phyloP scores from a whole-genome alignment of 192 early-diverging fungal genomes.

The Entrophospora sp. region DNA sequence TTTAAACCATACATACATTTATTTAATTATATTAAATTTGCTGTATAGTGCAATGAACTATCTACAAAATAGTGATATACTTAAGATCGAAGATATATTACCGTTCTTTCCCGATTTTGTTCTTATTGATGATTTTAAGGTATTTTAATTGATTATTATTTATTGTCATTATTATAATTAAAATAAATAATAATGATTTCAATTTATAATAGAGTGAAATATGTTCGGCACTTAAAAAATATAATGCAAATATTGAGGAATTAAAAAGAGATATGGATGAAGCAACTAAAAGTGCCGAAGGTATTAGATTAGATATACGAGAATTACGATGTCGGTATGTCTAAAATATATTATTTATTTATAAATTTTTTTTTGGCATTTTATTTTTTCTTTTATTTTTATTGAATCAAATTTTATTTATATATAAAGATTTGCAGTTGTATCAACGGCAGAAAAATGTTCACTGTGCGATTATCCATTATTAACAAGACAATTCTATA shows the following conservation, averaged over 20 bases:
- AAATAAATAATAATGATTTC: not conserved
- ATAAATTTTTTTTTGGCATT: no score
- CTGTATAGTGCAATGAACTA: conserved; percentile 77
- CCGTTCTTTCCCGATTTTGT: conserved; percentile 97
- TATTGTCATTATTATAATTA: not conserved
- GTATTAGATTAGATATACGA: conserved; percentile 84
- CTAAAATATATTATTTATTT: conserved; percentile 17
- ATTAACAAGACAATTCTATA: conserved; percentile 80
- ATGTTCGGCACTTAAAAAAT: conserved; percentile 81
- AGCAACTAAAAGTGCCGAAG: conserved; percentile 82
- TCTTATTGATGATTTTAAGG: conserved; percentile 94
- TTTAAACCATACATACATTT: no score
- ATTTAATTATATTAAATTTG: not conserved
- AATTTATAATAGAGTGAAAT: conserved; percentile 63
- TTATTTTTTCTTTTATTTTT: no score
- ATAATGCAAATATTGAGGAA: conserved; percentile 82
- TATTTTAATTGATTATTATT: not conserved
- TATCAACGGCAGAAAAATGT: conserved; percentile 68
- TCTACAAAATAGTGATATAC: conserved; percentile 65
- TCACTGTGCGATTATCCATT: conserved; percentile 69
- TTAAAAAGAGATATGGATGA: conserved; percentile 94
- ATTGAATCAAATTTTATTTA: no score
- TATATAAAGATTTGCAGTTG: conserved; percentile 60
- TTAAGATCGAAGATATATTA: conserved; percentile 93
- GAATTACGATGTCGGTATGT: conserved; percentile 72